Conservation (phyloP, 208 protist genomes). For the Acanthamoeba sp. region DNA sequence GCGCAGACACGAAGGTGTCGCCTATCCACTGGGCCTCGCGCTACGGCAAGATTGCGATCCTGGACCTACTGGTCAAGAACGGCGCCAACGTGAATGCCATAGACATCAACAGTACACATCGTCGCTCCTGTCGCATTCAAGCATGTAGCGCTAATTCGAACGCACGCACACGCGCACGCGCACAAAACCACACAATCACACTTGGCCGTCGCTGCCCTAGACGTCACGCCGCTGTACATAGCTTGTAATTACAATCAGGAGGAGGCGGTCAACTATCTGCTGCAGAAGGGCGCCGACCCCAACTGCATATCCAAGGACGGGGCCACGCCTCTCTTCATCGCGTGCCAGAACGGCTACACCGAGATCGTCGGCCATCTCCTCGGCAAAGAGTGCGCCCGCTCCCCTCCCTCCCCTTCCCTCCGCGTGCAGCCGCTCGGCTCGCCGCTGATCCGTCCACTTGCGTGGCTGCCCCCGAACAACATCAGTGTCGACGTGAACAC, state of each 20-base stretch:
- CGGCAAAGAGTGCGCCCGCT: not conserved
- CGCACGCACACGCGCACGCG: too few species aligned
- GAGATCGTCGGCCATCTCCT: not conserved
- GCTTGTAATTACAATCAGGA: conserved; percentile 37
- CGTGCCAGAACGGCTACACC: not conserved
- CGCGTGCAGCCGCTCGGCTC: too few species aligned
- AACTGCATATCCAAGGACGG: not conserved
- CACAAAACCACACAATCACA: too few species aligned
- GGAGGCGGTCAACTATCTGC: not conserved
- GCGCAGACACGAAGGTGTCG: conserved; percentile 1
- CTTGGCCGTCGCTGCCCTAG: not conserved
- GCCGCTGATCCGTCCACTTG: not conserved
- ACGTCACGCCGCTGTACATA: conserved; percentile 33
- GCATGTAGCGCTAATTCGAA: not conserved
- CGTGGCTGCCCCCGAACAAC: too few species aligned
- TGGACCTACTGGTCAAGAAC: conserved; percentile 14
- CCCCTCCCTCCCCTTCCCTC: too few species aligned
- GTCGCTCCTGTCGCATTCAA: not conserved
- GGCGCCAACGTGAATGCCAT: conserved; percentile 16
- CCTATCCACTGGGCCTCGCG: conserved; percentile 28
- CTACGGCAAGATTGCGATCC: not conserved
- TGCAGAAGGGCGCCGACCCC: not conserved
- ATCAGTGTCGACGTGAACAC: conserved; percentile 18
- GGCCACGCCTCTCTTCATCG: conserved; percentile 16
- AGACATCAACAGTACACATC: not conserved